Percentiles rank a stretch among this genome's conserved stretches.
Conservation (phyloP, 805 yeast species). For the Ogataea pilisensis region DNA sequence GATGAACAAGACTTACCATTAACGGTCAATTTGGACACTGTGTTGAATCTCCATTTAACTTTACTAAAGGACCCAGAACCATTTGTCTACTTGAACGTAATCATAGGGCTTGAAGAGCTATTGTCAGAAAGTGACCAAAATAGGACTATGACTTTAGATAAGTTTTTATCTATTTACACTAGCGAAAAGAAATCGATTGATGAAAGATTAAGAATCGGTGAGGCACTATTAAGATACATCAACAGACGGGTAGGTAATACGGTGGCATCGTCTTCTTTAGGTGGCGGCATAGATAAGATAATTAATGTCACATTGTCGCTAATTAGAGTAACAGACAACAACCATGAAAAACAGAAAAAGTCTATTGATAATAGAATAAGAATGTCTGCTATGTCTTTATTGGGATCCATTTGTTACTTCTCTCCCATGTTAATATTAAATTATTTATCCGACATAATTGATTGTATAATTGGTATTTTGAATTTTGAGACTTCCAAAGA, state of each 20-base stretch:
- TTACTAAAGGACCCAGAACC: constrained; percentile 81
- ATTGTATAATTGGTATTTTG: constrained; percentile 74
- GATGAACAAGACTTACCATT: background rate
- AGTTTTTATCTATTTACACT: constrained; percentile 12
- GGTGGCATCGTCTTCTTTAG: constrained; percentile 42
- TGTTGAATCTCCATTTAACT: constrained; percentile 53
- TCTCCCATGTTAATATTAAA: constrained; percentile 51
- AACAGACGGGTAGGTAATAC: constrained; percentile 34
- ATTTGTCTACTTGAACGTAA: constrained; percentile 77
- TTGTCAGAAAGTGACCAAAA: constrained; percentile 35
- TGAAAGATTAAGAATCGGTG: constrained; percentile 76
- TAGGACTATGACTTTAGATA: constrained; percentile 6
- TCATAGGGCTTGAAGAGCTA: constrained; percentile 68
- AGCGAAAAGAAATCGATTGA: constrained; percentile 39
- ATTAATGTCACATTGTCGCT: constrained; percentile 39
- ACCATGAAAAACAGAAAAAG: constrained; percentile 1
- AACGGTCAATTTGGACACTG: constrained; percentile 47
- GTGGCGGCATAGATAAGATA: constrained; percentile 38
- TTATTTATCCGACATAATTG: constrained; percentile 55
- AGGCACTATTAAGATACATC: constrained; percentile 63
- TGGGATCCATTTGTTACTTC: constrained; percentile 65
- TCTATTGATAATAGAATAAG: constrained; percentile 55
- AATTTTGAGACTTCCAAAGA: constrained; percentile 46
- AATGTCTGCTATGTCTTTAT: constrained; percentile 81
- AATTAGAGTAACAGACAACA: constrained; percentile 11